phyloP scores from a whole-genome alignment of 306 rosid genomes.

The Castanea mollissima region DNA sequence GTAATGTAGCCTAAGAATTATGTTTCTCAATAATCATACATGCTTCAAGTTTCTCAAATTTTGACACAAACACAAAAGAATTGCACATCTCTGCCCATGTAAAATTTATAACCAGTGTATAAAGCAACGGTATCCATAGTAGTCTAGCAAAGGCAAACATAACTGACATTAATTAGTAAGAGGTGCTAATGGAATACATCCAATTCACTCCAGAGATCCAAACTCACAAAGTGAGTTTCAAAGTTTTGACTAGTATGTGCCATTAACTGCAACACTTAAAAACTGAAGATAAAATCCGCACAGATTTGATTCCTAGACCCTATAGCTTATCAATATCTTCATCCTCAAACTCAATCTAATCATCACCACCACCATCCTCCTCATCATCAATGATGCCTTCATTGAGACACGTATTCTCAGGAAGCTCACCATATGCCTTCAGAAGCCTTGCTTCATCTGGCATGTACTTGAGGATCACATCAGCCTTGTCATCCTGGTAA shows the following conservation, averaged over 20 bases:
- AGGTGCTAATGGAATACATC: constrained; percentile 19
- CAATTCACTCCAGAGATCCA: constrained; percentile 11
- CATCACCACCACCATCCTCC: constrained; percentile 37
- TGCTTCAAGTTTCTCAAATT: not conserved
- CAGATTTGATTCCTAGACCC: not conserved
- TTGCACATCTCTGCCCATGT: not conserved
- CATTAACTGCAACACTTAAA: not conserved
- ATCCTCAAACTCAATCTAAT: constrained; percentile 44
- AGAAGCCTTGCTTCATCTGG: constrained; percentile 53
- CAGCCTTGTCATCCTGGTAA: constrained; percentile 51
- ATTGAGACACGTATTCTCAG: constrained; percentile 41
- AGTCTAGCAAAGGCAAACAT: not conserved
- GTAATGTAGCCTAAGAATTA: no score
- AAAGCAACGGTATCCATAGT: not conserved
- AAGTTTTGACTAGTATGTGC: constrained; percentile 7
- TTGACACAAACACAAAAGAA: not conserved
- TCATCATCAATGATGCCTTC: constrained; percentile 46
- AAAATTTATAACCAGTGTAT: not conserved
- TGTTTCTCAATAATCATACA: no score
- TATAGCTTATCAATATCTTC: constrained; percentile 46
- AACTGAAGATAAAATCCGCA: not conserved
- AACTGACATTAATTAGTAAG: constrained; percentile 7
- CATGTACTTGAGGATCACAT: constrained; percentile 55
- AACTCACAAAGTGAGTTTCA: constrained; percentile 8
- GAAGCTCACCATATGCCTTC: constrained; percentile 50